Evolutionary conservation across 352 stramenopile genomes (phyloP), one percentile per base, ranked within the genome.

Genomic region (Phytophthora ohioensis): DNA sequence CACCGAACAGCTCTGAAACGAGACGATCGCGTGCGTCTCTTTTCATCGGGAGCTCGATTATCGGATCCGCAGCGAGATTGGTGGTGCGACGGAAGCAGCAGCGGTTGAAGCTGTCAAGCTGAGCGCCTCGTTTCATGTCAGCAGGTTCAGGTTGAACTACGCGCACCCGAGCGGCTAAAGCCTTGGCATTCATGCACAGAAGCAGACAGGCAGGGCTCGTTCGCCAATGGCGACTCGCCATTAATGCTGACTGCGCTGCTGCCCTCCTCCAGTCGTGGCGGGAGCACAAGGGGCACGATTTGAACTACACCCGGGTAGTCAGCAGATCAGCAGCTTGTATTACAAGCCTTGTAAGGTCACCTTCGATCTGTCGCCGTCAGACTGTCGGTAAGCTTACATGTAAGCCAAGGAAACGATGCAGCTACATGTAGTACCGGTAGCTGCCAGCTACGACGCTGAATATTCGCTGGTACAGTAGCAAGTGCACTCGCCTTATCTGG

Each of bases 141-240:
- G 42, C 41, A 45, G 41, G 10, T 60, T 60, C 41, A 60, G 46
- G 56, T 71, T 71, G 64, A 71, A 66, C 64, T 66, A 60, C 42
- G 27, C 21, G 49, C 17, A 34, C 21, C 21, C 6, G 36, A 53
- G 60, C 13, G 32, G 39, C 31, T 32, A 68, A 32, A 49, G 36
- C 43, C 48, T 46, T 7, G 59, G 30, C 59, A 8, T 12, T 34
- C 61, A 49, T 66, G 64, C 46, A 43, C 55, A 71, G 55, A 35
- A 70, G 63, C 54, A 63, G 62, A 63, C 58, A 57, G 57, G 34
- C 57, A 56, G 46, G 17, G 57, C 30, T 30, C 12, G 15, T 0
- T 46, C 35, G 34, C 31, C 15, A 17, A 27, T 27, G 21, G 21
- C 21, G 21, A 27, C 21, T 27, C 21, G 21, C 21, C 21, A 27